Base-by-base conservation (phyloP, 2,329 filamentous ascomycete species). In the Talaromyces sp. region DNA sequence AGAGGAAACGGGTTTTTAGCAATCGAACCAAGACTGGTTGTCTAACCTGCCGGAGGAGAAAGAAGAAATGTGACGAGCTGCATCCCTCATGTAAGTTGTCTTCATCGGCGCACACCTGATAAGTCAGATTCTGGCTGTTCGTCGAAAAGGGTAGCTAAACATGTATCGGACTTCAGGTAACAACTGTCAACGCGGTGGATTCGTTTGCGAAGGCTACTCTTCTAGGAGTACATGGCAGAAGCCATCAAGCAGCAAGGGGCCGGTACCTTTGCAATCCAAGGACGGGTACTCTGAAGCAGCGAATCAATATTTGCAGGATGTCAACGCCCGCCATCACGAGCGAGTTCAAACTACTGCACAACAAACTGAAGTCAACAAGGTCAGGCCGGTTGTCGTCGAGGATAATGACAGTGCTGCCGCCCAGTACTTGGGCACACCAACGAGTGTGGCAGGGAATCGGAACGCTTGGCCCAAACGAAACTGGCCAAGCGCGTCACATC, bases 11-110 rank as follows among this genome's bases (percentile, higher is more conserved):
- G 19, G 76, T 79, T 68, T 97, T 97, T 69, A 96, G 91, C 76
- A 96, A 97, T 73, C 84, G 93, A 60, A 97, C 93, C 19, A 97
- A 97, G 77, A 97, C 92, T 9, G 91, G 92, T 33, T 97, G 93
- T 72, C 85, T 96, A 75, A 97, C 93, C 5, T 97, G 93, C 72
- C 83, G 93, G 60, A 84, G 85, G 70, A 84, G 93, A 60, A 97
- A 97, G 82, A 97, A 97, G 84, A 97, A 97, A 76, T 97, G 94
- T 70, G 93, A 97, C 70, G 94, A 97, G 77, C 84, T 83, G 56
- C 95, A 96, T 73, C 94, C 94, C 25, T 86, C 91, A 73, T 97
- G 94, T 95, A 80, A 80, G 89, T 73, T 55, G 35, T 28, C 35
- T 28, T 31, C 48, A 60, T 45, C 59, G 35, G 25, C 28, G 19